These are phyloP conservation scores for Boeremia exigua DNA, from an alignment of 2,329 filamentous ascomycete genomes.

Conservation along the genomic window DNA sequence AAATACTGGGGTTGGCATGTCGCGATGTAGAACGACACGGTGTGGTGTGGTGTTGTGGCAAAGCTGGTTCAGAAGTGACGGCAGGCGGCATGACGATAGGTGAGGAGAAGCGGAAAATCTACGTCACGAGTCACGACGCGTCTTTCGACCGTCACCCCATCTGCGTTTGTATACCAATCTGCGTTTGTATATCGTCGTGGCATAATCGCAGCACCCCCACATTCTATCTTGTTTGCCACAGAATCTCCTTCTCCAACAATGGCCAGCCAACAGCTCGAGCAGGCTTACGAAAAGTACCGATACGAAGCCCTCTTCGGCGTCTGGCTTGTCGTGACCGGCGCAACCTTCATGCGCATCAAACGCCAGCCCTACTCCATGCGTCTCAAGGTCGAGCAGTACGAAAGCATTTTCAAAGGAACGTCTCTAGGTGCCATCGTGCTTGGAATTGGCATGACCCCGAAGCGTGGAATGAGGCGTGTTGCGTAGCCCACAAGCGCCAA, in stretches of 20 bases:
- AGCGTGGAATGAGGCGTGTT: slow-evolving; percentile 25
- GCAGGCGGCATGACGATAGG: slow-evolving; percentile 9
- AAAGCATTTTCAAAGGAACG: slow-evolving; percentile 48
- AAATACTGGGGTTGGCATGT: neutral
- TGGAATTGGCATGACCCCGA: slow-evolving; percentile 33
- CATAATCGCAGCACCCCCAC: neutral
- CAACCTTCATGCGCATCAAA: slow-evolving; percentile 42
- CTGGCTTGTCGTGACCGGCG: slow-evolving; percentile 38
- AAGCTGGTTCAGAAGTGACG: neutral
- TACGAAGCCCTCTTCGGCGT: slow-evolving; percentile 39
- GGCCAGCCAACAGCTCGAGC: slow-evolving; percentile 21
- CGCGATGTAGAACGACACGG: neutral
- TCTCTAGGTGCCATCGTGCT: slow-evolving; percentile 36
- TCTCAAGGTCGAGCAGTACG: slow-evolving; percentile 47
- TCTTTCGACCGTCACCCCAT: slow-evolving; percentile 15
- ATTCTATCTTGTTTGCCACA: neutral
- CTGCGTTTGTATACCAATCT: slow-evolving; percentile 1
- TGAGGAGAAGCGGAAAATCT: slow-evolving; percentile 4
- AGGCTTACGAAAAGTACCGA: slow-evolving; percentile 34
- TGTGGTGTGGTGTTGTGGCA: neutral
- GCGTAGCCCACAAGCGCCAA: slow-evolving; percentile 6
- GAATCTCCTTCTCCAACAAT: slow-evolving; percentile 11
- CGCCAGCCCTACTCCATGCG: slow-evolving; percentile 43
- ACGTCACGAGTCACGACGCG: slow-evolving; percentile 7
- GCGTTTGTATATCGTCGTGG: neutral